These are phyloP conservation scores for Rauvolfia tetraphylla DNA, from an alignment of 257 asterid genomes.

Conservation along the genomic window DNA sequence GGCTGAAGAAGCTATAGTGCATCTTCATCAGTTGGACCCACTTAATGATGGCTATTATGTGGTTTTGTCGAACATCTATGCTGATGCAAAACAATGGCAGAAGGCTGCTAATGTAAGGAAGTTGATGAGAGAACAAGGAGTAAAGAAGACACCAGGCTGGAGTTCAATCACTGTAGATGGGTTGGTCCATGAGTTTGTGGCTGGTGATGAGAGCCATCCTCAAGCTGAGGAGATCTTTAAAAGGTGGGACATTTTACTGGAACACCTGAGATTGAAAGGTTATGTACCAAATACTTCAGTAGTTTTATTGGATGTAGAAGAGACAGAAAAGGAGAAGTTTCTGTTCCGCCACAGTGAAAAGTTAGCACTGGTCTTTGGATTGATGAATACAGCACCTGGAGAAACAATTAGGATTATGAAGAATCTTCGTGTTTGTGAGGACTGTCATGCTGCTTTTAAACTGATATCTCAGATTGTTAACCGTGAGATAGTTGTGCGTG, in stretches of 20 bases:
- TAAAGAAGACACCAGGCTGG: constrained; percentile 50
- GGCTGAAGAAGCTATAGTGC: constrained; percentile 50
- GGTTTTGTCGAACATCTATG: constrained; percentile 50
- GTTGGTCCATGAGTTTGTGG: constrained; percentile 60
- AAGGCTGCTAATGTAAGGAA: constrained; percentile 53
- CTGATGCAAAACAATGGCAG: constrained; percentile 38
- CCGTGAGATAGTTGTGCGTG: constrained; percentile 54
- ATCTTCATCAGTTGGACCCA: constrained; percentile 42
- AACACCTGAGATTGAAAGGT: constrained; percentile 44
- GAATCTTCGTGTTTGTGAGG: constrained; percentile 74
- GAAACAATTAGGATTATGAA: constrained; percentile 51
- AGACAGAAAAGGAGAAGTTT: constrained; percentile 43
- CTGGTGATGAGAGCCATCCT: constrained; percentile 60
- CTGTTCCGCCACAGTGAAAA: constrained; percentile 58
- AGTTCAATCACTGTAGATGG: constrained; percentile 44
- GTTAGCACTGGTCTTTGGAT: constrained; percentile 54
- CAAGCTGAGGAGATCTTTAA: constrained; percentile 36
- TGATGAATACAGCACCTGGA: constrained; percentile 43
- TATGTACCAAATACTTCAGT: constrained; percentile 59
- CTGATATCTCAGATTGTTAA: constrained; percentile 46
- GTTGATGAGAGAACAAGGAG: constrained; percentile 45
- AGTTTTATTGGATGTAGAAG: constrained; percentile 51
- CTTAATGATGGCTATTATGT: constrained; percentile 58
- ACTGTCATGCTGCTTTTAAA: constrained; percentile 60
- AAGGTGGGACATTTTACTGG: constrained; percentile 33